A percentile compares a stretch with the other conserved stretches of the same genome.
Evolutionary conservation across 352 stramenopile genomes (phyloP).

Genomic region (Phytopythium montanum): DNA sequence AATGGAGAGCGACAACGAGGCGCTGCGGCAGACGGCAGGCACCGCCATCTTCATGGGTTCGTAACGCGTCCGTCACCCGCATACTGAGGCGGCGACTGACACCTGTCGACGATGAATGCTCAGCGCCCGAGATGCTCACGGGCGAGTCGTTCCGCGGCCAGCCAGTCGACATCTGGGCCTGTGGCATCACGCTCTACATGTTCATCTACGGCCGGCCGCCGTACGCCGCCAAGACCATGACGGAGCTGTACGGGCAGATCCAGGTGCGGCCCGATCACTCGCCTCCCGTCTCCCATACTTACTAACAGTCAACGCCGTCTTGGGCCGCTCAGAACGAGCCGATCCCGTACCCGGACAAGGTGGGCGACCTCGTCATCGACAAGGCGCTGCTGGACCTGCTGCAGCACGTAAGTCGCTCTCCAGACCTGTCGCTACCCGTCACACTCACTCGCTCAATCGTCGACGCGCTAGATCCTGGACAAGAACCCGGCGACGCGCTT

Average conservation of each 20-base stretch:
- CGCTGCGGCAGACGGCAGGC: conserved; percentile 63
- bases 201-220: conserved; percentile 94
- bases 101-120: conserved; percentile 2
- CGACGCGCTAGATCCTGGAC: conserved; percentile 50
- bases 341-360: conserved; percentile 39
- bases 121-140: conserved; percentile 80
- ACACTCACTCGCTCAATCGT: not conserved
- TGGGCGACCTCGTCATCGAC: conserved; percentile 53
- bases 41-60: conserved; percentile 76
- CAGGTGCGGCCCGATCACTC: conserved; percentile 25
- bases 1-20: conserved; percentile 72
- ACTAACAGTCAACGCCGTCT: not conserved
- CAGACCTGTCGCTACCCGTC: not conserved
- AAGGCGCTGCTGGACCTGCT: conserved; percentile 58
- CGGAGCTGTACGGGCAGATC: conserved; percentile 92
- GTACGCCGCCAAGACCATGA: conserved; percentile 89
- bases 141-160: conserved; percentile 73
- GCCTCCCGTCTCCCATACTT: not conserved
- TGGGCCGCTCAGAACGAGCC: conserved; percentile 45
- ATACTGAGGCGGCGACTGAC: not conserved
- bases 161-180: conserved; percentile 94
- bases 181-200: conserved; percentile 95
- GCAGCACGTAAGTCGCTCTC: conserved; percentile 34
- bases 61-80: not conserved
- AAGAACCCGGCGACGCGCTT: conserved; percentile 61